These are phyloP conservation scores for maize (Zea mays) DNA, from an alignment of 176 grass and related monocot species.

Conservation along the genomic window DNA sequence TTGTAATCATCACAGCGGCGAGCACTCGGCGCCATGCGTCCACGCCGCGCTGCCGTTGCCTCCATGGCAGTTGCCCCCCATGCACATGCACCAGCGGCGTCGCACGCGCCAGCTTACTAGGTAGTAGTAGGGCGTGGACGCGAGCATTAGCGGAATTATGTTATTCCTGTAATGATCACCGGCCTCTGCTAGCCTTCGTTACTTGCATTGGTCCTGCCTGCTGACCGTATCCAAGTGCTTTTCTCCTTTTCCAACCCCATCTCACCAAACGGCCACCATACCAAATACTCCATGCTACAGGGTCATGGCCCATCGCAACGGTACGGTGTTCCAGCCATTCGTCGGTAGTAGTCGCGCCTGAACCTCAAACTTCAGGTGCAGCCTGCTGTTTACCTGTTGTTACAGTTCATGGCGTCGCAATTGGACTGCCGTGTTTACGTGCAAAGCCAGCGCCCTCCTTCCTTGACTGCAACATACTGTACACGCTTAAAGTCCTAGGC, in stretches of 20 bases:
- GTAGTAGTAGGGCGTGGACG: conserved; percentile 19
- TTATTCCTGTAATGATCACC: conserved; percentile 27
- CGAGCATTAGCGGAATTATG: conserved; percentile 22
- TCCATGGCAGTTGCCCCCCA: conserved; percentile 33
- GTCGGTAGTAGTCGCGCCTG: not conserved
- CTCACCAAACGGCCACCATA: conserved; percentile 38
- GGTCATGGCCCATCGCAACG: conserved; percentile 8
- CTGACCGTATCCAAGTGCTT: conserved; percentile 16
- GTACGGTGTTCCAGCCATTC: not conserved
- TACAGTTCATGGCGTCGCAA: not conserved
- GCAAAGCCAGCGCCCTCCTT: not conserved
- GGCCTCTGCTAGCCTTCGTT: not conserved
- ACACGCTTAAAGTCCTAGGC: not conserved
- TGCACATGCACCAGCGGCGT: not conserved
- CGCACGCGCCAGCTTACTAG: not conserved
- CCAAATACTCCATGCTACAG: conserved; percentile 22
- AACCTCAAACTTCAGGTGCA: conserved; percentile 9
- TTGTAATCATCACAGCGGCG: conserved; percentile 37
- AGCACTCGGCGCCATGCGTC: conserved; percentile 44
- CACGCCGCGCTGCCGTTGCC: conserved; percentile 25
- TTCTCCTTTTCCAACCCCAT: conserved; percentile 37
- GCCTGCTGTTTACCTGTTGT: not conserved
- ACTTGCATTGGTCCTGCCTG: conserved; percentile 20
- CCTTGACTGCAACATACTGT: not conserved
- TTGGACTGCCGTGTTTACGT: not conserved